phyloP scores from a whole-genome alignment of 2,329 filamentous ascomycete genomes.

The Elsinoe ampelina region DNA sequence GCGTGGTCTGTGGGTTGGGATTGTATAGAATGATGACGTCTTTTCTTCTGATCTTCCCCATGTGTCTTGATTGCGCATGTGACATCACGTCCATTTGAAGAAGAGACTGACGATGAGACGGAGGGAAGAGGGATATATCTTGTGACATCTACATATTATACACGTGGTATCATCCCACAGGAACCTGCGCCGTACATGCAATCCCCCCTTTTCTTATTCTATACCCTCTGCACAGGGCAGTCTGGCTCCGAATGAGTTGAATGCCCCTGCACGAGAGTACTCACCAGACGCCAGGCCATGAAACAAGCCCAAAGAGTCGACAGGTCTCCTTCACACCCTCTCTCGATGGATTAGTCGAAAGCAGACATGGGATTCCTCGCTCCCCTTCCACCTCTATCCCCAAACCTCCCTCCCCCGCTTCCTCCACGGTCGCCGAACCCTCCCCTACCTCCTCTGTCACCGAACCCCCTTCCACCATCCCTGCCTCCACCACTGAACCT shows the following conservation, averaged over 20 bases:
- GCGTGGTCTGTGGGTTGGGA: not conserved
- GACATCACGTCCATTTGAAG: not conserved
- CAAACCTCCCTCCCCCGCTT: conserved; percentile 17
- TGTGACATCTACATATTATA: conserved; percentile 7
- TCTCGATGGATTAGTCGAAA: not conserved
- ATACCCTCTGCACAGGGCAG: not conserved
- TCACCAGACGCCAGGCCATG: not conserved
- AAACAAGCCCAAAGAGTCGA: not conserved
- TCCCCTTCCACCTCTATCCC: not conserved
- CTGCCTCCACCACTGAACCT: conserved; percentile 13
- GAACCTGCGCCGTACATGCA: not conserved
- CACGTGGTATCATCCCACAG: not conserved
- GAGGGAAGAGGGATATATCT: not conserved
- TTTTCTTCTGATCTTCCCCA: not conserved
- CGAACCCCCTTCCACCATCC: not conserved
- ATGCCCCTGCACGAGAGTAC: not conserved
- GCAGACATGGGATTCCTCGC: not conserved
- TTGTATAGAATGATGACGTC: not conserved
- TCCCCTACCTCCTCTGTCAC: conserved; percentile 4
- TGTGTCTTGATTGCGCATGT: not conserved
- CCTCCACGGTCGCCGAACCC: conserved; percentile 16
- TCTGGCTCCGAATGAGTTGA: not conserved
- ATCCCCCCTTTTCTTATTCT: not conserved
- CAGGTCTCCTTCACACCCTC: not conserved
- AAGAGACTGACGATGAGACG: not conserved